A percentile compares a stretch with the other conserved stretches of the same genome.
phyloP scores from a whole-genome alignment of 2,329 filamentous ascomycete genomes.

The Lasiodiplodia citricola region DNA sequence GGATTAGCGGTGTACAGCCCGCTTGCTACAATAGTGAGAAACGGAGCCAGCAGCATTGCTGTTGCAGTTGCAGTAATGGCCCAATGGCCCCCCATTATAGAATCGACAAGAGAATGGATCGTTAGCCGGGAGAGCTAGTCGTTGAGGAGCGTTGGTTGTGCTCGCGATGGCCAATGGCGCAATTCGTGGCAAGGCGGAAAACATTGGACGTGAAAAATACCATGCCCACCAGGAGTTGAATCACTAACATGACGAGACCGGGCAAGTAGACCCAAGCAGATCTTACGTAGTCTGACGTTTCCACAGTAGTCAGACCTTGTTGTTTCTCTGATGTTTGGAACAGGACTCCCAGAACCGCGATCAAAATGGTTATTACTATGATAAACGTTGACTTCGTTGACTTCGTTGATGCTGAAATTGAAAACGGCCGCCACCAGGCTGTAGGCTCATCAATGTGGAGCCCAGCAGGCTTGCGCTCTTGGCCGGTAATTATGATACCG shows the following conservation, averaged over 20 bases:
- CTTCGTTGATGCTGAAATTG: too few species aligned
- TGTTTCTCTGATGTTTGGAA: not conserved
- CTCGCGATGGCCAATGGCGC: not conserved
- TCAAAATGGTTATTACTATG: not conserved
- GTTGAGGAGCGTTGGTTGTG: not conserved
- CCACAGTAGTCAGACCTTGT: not conserved
- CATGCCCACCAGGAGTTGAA: not conserved
- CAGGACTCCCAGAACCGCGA: not conserved
- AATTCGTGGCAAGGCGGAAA: not conserved
- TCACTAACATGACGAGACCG: not conserved
- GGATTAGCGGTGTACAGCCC: not conserved
- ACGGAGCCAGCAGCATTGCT: not conserved
- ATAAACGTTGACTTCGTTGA: too few species aligned
- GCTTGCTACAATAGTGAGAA: not conserved
- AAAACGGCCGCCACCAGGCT: too few species aligned
- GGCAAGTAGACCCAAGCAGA: not conserved
- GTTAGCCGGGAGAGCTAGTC: not conserved
- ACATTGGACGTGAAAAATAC: not conserved
- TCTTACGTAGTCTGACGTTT: not conserved
- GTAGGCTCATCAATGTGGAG: not conserved
- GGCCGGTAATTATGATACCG: not conserved
- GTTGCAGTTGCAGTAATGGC: not conserved
- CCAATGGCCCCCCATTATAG: not conserved
- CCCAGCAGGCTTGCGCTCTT: not conserved
- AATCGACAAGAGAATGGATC: not conserved